Base-by-base conservation (phyloP, 2,329 filamentous ascomycete species). In the Aspergillus caelatus region DNA sequence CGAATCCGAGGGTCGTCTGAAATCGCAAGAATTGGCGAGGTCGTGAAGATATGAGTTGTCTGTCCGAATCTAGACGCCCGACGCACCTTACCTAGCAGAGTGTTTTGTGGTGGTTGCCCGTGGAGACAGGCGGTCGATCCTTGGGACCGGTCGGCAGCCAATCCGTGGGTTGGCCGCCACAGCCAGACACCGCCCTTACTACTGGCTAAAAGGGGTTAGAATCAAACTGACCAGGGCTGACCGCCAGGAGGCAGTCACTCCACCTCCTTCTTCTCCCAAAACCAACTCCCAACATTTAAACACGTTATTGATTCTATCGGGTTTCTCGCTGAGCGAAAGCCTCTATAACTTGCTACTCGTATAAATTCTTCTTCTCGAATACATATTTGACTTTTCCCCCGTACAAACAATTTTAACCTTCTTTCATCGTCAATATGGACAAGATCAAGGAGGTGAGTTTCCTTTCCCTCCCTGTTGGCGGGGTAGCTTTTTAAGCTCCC, bases 391-490 rank as follows among this genome's bases (percentile, higher is more conserved):
- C 58, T 12, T 61, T 61, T 68, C 69, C 12, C 23, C 57, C 69
- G 52, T 63, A 64, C 69, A 70, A 71, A 74, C 74, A 71, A 70
- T 67, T 68, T 65, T 60, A 23, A 30, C 45, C 23, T 41, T 53
- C 59, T 39, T 30, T 65, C 63, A 55, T 45, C 71, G 71, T 59
- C 62, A 63, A 65, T 72, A 94, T 94, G 92, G 92, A 95, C 82
- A 91, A 90, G 82, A 94, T 95, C 81, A 94, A 92, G 89, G 90
- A 93, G 86, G 91, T 94, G 81, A 85, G 90, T 86, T 61, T 58
- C 41, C 62, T 55, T 39, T 32, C 54, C 52, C 62, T 59, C 74
- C 74, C 70, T 71, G 64, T 71, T 72, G 71, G 77, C 75, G 77
- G 77, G 77, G 77, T 79, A 79, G 75, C 72, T 77, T 68, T 68